Evolutionary conservation across 163 green algal species (phyloP).

Genomic region (Coccomyxa subellipsoidea): DNA sequence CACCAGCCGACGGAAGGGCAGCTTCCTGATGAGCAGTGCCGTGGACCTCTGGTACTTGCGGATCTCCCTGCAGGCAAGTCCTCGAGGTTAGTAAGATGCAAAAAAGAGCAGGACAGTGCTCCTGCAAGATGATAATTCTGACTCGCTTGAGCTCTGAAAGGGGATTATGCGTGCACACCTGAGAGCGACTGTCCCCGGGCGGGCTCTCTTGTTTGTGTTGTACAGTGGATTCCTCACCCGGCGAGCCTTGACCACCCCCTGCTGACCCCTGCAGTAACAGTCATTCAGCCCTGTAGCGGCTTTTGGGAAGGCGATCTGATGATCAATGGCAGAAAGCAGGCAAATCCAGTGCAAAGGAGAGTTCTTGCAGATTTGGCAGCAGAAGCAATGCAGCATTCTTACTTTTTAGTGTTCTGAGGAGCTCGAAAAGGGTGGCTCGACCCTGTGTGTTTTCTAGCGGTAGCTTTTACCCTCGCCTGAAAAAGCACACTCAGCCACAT

Average conservation of each 20-base stretch:
- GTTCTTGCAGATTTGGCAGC: neutral
- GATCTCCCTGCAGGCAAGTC: conserved; percentile 62
- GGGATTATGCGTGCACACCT: neutral
- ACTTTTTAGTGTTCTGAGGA: neutral
- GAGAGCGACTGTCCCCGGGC: neutral
- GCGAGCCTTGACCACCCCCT: neutral
- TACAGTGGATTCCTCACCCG: neutral
- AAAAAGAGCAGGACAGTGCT: neutral
- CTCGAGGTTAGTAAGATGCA: too few relatives aligned
- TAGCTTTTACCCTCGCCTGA: neutral
- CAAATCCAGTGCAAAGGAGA: too few relatives aligned
- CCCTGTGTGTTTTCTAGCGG: neutral
- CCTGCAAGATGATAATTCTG: too few relatives aligned
- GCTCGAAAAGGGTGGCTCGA: neutral
- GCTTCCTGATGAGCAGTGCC: conserved; percentile 87
- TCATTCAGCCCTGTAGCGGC: too few relatives aligned
- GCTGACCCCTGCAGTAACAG: neutral
- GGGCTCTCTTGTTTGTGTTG: neutral
- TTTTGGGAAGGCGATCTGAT: too few relatives aligned
- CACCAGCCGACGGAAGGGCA: conserved; percentile 87
- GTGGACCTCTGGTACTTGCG: conserved; percentile 89
- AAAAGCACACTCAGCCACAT: neutral
- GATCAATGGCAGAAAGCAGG: neutral
- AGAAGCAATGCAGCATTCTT: too few relatives aligned
- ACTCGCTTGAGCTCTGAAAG: neutral